Conservation (phyloP, 768 basidiomycete genomes). For the Peribolospora baueri region DNA sequence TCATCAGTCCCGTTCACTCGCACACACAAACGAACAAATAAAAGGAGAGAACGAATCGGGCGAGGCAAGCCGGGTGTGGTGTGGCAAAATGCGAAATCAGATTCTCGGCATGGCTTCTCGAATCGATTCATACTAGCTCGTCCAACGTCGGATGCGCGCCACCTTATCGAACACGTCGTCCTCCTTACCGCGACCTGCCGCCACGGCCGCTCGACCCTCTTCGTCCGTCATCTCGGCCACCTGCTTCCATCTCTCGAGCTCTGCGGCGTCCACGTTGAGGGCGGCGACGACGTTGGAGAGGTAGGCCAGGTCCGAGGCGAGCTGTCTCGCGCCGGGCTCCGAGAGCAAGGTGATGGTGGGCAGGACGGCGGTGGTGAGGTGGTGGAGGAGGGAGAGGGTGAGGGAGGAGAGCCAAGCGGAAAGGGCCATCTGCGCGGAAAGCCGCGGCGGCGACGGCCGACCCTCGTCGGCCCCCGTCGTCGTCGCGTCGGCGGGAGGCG, state of each 20-base stretch:
- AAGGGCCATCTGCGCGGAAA: conserved; percentile 57
- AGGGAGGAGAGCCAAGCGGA: conserved; percentile 80
- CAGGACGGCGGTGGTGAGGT: conserved; percentile 44
- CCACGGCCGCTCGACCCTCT: not conserved
- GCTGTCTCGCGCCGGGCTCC: conserved; percentile 47
- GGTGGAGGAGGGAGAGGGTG: conserved; percentile 49
- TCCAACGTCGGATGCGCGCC: conserved; percentile 1
- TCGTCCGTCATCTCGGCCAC: conserved; percentile 24
- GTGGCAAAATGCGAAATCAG: too few species aligned
- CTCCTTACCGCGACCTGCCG: not conserved
- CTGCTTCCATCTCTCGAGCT: conserved; percentile 55
- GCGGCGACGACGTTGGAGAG: conserved; percentile 72
- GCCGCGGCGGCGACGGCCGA: conserved; percentile 2
- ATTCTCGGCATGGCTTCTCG: too few species aligned
- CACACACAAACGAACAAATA: too few species aligned
- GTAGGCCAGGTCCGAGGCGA: conserved; percentile 68
- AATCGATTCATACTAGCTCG: not conserved
- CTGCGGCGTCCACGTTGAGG: conserved; percentile 55
- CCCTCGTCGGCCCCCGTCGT: not conserved
- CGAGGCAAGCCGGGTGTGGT: too few species aligned
- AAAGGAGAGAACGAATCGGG: too few species aligned
- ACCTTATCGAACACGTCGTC: conserved; percentile 4
- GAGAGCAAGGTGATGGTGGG: conserved; percentile 43
- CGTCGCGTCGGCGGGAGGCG: conserved; percentile 5
- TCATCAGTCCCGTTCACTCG: too few species aligned